Evolutionary conservation across 306 rosid genomes (phyloP).

Genomic region (Begonia fuchsioides): DNA sequence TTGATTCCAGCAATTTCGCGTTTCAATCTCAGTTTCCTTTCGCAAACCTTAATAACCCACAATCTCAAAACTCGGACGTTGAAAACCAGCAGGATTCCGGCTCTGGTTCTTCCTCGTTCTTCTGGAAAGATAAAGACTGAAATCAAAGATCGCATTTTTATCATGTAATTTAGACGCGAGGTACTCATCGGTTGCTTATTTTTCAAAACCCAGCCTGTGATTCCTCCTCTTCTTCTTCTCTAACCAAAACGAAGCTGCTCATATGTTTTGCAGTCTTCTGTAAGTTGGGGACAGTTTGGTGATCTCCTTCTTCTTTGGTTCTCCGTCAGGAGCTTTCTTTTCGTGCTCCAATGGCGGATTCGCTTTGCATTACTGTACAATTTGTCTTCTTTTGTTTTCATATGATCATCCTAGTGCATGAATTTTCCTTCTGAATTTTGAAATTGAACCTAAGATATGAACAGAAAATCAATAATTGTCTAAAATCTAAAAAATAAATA

Average conservation of each 20-base stretch:
- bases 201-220: slow-evolving; percentile 16
- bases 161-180: neutral
- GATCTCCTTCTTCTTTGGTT: slow-evolving; percentile 34
- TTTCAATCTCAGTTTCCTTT: slow-evolving; percentile 41
- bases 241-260: too few species aligned
- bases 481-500: too few species aligned
- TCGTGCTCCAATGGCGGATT: slow-evolving; percentile 29
- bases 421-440: too few species aligned
- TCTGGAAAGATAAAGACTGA: slow-evolving; percentile 46
- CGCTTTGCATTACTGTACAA: slow-evolving; percentile 1
- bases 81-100: slow-evolving; percentile 26
- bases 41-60: neutral
- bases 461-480: too few species aligned
- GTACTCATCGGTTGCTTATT: slow-evolving; percentile 3
- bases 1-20: slow-evolving; percentile 41
- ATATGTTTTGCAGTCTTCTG: too few species aligned
- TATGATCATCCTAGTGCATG: too few species aligned
- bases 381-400: neutral
- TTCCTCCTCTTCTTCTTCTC: slow-evolving; percentile 3
- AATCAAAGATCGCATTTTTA: neutral
- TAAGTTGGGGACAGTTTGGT: slow-evolving; percentile 46
- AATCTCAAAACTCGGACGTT: slow-evolving; percentile 8
- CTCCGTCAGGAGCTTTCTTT: slow-evolving; percentile 33
- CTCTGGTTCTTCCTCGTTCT: slow-evolving; percentile 28
- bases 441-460: too few species aligned